These are phyloP conservation scores for Mucor mucedo DNA, from an alignment of 371 early-diverging fungal genomes.

Conservation along the genomic window DNA sequence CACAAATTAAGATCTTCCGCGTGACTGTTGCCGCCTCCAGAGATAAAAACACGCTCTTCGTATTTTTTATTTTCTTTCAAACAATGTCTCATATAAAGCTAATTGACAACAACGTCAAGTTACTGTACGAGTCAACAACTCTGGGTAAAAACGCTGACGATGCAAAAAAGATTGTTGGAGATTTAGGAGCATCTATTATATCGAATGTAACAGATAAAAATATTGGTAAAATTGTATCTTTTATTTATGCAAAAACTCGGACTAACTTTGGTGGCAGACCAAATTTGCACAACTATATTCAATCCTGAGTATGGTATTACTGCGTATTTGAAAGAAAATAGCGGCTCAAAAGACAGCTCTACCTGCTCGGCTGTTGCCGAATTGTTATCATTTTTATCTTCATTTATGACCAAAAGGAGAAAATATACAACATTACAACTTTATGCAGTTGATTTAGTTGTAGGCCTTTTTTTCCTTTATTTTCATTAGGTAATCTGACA, in stretches of 20 bases:
- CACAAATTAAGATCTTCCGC: background rate
- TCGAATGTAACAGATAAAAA: constrained; percentile 39
- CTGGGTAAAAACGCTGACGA: background rate
- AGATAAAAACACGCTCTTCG: background rate
- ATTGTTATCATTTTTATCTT: constrained; percentile 33
- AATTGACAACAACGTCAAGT: constrained; percentile 2
- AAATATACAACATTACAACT: constrained; percentile 27
- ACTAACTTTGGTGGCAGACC: constrained; percentile 31
- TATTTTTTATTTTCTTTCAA: background rate
- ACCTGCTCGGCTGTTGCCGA: constrained; percentile 22
- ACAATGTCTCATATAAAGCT: constrained; percentile 9
- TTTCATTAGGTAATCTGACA: background rate
- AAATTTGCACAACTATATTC: constrained; percentile 42
- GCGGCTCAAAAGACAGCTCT: background rate
- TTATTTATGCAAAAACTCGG: background rate
- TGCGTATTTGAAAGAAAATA: constrained; percentile 15
- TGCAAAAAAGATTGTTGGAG: constrained; percentile 5
- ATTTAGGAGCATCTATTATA: constrained; percentile 18
- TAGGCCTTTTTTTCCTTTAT: constrained; percentile 3
- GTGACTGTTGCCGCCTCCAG: background rate
- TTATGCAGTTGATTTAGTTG: constrained; percentile 30
- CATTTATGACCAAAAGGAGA: constrained; percentile 32
- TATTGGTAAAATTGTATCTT: constrained; percentile 30
- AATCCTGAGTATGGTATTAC: constrained; percentile 33
- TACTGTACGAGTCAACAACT: background rate